Evolutionary conservation across 177 flowering plant species (phyloP), one percentile per base, ranked within the genome.

Genomic region (Viscum album): DNA sequence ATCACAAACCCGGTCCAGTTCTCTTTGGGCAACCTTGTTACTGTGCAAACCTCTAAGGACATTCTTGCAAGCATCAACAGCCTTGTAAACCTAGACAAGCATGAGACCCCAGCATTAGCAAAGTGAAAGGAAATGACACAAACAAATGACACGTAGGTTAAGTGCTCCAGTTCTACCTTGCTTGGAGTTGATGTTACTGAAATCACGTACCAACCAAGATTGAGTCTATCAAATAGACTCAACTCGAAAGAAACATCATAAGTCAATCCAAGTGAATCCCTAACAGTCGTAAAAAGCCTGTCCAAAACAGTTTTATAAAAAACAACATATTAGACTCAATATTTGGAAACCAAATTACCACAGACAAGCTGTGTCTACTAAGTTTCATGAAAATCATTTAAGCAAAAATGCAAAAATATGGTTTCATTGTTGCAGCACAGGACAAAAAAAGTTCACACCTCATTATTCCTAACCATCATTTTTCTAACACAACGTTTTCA

Each of bases 211-310:
- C 97, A 95, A 69, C 99, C 97, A 75, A 95, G 87, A 47, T 86
- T 84, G 73, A 95, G 84, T 77, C 97, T 80, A 84, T 95, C 99
- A 83, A 95, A 95, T 68, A 92, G 84, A 85, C 85, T 88, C 70
- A 95, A 74, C 63, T 95, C 97, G 74, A 95, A 95, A 33, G 99
- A 92, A 34, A 95, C 99, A 80, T 95, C 99, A 78, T 95, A 95
- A 60, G 97, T 92, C 76, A 95, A 82, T 65, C 97, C 99, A 75
- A 92, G 88, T 65, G 99, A 92, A 80, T 95, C 99, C 71, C 97
- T 76, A 45, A 95, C 99, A n/a, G 93, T 86, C 28, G 99, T 95
- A 69, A 95, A 95, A 71, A 95, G 96, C 88, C 99, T 95, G 87
- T 35, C 69, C 52, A 75, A 58, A 70, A 36, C 47, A 30, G 26